Evolutionary conservation across 495 filamentous ascomycete genomes (phyloP), one percentile per base, ranked within the genome.

Genomic region (Aspergillus leporis): DNA sequence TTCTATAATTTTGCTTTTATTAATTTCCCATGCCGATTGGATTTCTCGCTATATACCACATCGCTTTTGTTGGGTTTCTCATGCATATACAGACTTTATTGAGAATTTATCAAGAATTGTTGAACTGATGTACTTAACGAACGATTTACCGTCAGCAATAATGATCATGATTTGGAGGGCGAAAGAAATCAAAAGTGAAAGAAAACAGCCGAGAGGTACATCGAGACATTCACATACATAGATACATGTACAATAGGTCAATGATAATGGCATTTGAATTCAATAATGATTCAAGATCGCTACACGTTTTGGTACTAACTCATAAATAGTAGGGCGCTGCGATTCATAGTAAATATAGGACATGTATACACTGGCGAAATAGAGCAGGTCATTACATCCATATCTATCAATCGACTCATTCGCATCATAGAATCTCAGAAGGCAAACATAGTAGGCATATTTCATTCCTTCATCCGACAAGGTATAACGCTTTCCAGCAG

Each of bases 361-460:
- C 8, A 50, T 22, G 22, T 50, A 30, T 23, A 18, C n/a, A n/a
- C n/a, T 51, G 13, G 14, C 3, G 31, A 40, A 36, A 53, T 38
- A 38, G 51, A 21, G 16, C 22, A 16, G 34, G 51, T 53, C 51
- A 53, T 53, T 53, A 53, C 31, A 53, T 53, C 51, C 51, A 40
- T 53, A 53, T 53, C 51, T 40, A 53, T 53, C 51, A 53, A 14
- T 53, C 49, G 21, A 36, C 49, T 51, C 49, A 51, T 51, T 51
- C 38, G 38, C 38, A 53, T 40, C 51, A 53, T 31, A 38, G 32
- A 25, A 38, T 22, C n/a, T 32, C 18, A n/a, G n/a, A n/a, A 22
- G n/a, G 22, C 19, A 22, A 41, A 31, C 51, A 21, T 32, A 32
- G 28, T 18, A 51, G 16, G 34, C 21, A 30, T 32, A 32, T 25